Percentiles rank a stretch among this genome's conserved stretches.
Evolutionary conservation across 495 filamentous ascomycete genomes (phyloP).

Genomic region (Xylaria longipes): DNA sequence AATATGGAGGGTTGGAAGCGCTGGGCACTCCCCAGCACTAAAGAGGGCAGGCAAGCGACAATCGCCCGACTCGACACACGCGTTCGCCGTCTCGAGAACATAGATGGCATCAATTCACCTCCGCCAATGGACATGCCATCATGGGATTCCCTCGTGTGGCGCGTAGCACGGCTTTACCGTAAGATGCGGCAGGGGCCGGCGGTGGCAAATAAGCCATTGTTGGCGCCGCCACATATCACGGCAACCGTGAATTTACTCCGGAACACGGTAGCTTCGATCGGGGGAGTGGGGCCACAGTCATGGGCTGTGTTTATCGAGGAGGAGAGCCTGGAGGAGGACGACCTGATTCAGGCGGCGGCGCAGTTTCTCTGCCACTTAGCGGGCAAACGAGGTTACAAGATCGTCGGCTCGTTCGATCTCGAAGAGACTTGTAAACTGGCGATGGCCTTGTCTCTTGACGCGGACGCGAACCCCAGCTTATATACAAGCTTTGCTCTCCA

Average conservation of each 20-base stretch:
- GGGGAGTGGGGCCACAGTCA: conserved; percentile 9
- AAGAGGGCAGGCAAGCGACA: background rate
- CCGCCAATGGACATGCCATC: conserved; percentile 31
- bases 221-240: conserved; percentile 6
- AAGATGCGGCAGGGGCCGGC: background rate
- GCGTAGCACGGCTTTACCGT: conserved; percentile 34
- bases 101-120: conserved; percentile 27
- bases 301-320: conserved; percentile 11
- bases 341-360: conserved; percentile 19
- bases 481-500: background rate
- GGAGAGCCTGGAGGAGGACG: conserved; percentile 24
- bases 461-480: conserved; percentile 10
- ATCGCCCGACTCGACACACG: conserved; percentile 32
- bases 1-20: conserved; percentile 32
- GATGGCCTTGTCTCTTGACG: conserved; percentile 32
- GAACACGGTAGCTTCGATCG: conserved; percentile 24
- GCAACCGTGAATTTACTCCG: conserved; percentile 24
- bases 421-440: conserved; percentile 24
- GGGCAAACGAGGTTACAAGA: conserved; percentile 26
- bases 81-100: conserved; percentile 29
- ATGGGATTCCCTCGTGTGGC: conserved; percentile 37
- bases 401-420: conserved; percentile 25
- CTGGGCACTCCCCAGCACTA: background rate
- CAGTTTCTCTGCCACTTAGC: conserved; percentile 34
- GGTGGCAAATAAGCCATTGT: background rate